Base-by-base conservation (phyloP, 768 basidiomycete species). In the Pholiota conissans region DNA sequence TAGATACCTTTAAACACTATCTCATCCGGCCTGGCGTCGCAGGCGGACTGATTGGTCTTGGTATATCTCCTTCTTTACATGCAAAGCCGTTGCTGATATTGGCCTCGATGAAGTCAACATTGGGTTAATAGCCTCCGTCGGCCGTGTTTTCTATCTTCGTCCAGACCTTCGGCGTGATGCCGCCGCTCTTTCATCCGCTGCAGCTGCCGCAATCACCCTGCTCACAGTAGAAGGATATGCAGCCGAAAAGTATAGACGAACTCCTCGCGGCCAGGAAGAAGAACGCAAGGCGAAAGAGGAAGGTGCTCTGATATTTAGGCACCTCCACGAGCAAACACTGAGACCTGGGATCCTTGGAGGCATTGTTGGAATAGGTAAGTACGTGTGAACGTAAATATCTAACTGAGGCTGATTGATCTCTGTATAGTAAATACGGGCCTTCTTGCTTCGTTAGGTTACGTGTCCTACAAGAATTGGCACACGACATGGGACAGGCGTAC, bases 281-380 rank as follows among this genome's bases (percentile, higher is more conserved):
- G 83, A 82, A 52, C 73, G 75, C 24, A 73, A 77, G n/a, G 87
- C 84, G 2, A 80, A 75, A 62, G 69, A 81, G 55, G 84, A 88
- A 71, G 84, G 86, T 55, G 73, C 79, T 1, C 59, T 76, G 3
- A 65, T 88, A 51, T 88, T 85, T 72, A 72, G 76, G 14, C 76
- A 81, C 49, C 67, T 81, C 9, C 77, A 77, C 42, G 85, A 89
- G 61, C 72, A 80, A 37, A 65, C 89, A 27, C 70, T 89, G 29
- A 77, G 87, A 49, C 89, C 89, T 24, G 80, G 84, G 55, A 82
- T 89, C 2, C 76, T 87, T 10, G 84, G 88, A 51, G 85, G 90
- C 47, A 63, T 89, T 9, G 69, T 87, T 40, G 87, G 88, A 51
- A 57, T 84, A 34, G 59, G 88, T 89, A 65, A 71, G 83, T n/a